A percentile compares a stretch with the other conserved stretches of the same genome.
phyloP scores from a whole-genome alignment of 768 basidiomycete species.

The Coprinellus micaceus region DNA sequence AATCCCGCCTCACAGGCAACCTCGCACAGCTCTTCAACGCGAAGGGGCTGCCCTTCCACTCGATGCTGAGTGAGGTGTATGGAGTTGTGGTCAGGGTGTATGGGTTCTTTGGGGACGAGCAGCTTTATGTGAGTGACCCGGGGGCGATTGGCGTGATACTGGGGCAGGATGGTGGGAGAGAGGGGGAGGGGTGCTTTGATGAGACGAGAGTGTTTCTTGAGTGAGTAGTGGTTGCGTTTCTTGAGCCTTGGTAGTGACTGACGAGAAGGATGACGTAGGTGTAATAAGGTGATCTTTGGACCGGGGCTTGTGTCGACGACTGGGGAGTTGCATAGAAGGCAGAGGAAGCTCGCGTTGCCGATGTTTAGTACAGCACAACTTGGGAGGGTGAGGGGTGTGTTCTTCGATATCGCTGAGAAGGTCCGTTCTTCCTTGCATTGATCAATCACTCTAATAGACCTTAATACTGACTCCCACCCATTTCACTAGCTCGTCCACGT shows the following conservation, averaged over 20 bases:
- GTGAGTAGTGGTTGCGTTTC: slow-evolving; percentile 25
- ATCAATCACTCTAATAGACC: no score
- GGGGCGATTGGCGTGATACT: slow-evolving; percentile 45
- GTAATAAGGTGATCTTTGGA: slow-evolving; percentile 43
- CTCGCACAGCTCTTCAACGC: slow-evolving; percentile 40
- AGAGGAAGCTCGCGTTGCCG: slow-evolving; percentile 46
- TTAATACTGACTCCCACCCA: neutral
- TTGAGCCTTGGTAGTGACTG: neutral
- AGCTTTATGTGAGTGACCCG: slow-evolving; percentile 49
- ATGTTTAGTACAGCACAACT: slow-evolving; percentile 46
- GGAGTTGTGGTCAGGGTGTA: slow-evolving; percentile 43
- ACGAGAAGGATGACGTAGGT: neutral
- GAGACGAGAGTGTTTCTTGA: slow-evolving; percentile 41
- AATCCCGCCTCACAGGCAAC: slow-evolving; percentile 29
- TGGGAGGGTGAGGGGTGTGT: slow-evolving; percentile 39
- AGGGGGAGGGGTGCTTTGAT: slow-evolving; percentile 47
- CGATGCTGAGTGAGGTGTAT: slow-evolving; percentile 24
- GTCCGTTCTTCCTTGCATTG: slow-evolving; percentile 24
- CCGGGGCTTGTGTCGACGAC: slow-evolving; percentile 34
- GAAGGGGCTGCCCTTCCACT: slow-evolving; percentile 38
- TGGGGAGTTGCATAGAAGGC: slow-evolving; percentile 44
- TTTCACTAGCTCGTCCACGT: slow-evolving; percentile 26
- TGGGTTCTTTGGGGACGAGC: slow-evolving; percentile 47
- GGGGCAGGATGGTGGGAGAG: slow-evolving; percentile 34
- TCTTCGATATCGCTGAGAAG: slow-evolving; percentile 43